These are phyloP conservation scores for Penicillium longicatenatum DNA, from an alignment of 495 filamentous ascomycete genomes.

Conservation along the genomic window DNA sequence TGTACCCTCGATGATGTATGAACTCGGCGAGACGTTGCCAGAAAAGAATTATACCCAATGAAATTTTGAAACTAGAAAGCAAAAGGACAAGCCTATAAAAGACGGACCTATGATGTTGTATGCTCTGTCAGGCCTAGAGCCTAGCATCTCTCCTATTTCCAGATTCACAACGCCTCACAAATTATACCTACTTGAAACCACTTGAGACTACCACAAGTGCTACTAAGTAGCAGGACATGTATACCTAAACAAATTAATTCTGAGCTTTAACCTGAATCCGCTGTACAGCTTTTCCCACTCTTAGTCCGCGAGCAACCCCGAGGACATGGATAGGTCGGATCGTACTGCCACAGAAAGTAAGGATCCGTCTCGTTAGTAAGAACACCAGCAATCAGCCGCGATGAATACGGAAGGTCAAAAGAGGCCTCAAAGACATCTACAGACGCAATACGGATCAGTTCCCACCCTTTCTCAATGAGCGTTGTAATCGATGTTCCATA, in stretches of 20 bases:
- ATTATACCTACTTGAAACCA: no score
- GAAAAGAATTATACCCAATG: constrained; percentile 24
- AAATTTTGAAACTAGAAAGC: constrained; percentile 11
- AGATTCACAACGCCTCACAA: no score
- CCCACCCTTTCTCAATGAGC: constrained; percentile 46
- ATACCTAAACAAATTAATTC: no score
- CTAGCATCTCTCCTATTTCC: no score
- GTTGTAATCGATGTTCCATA: constrained; percentile 52
- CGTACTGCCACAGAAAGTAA: constrained; percentile 55
- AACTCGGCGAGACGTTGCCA: constrained; percentile 8
- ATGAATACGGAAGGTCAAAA: constrained; percentile 33
- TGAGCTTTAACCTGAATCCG: background rate
- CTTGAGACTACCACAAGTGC: no score
- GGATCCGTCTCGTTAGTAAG: constrained; percentile 54
- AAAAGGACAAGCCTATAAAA: no score
- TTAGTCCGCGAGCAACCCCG: constrained; percentile 33
- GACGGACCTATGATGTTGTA: no score
- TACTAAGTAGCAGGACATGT: no score
- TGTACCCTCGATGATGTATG: constrained; percentile 7
- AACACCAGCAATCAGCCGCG: constrained; percentile 42
- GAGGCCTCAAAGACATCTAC: constrained; percentile 48
- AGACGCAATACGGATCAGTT: constrained; percentile 49
- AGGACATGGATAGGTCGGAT: constrained; percentile 44
- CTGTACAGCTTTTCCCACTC: constrained; percentile 1
- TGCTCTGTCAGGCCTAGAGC: no score